These are phyloP conservation scores for Curvularia spicifera DNA, from an alignment of 2,329 filamentous ascomycete genomes.

Conservation along the genomic window DNA sequence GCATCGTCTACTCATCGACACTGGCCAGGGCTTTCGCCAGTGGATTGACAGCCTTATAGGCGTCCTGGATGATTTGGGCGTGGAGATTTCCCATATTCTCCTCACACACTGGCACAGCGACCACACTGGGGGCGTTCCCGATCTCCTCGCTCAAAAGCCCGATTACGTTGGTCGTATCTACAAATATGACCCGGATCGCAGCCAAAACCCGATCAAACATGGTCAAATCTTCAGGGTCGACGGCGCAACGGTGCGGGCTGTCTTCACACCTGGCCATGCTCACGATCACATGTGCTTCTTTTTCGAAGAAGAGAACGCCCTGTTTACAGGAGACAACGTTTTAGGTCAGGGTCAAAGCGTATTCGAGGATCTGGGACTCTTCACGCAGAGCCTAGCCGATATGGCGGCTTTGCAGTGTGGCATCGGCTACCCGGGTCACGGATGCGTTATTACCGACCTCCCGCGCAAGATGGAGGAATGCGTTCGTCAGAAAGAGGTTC, in stretches of 20 bases:
- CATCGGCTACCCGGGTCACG: too few species aligned
- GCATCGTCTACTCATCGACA: constrained; percentile 1
- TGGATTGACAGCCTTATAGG: constrained; percentile 32
- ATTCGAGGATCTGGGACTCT: too few species aligned
- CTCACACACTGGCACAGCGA: constrained; percentile 56
- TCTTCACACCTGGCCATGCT: constrained; percentile 36
- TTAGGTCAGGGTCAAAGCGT: neutral
- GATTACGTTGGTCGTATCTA: constrained; percentile 33
- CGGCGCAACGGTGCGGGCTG: constrained; percentile 49
- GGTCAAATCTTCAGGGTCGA: constrained; percentile 48
- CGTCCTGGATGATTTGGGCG: constrained; percentile 42
- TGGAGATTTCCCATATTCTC: constrained; percentile 48
- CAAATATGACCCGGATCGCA: constrained; percentile 43
- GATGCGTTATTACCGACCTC: too few species aligned
- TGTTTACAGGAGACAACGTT: constrained; percentile 48
- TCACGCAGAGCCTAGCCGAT: too few species aligned
- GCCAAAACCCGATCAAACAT: constrained; percentile 46
- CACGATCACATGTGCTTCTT: constrained; percentile 46
- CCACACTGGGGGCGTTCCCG: constrained; percentile 52
- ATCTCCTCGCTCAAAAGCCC: constrained; percentile 44
- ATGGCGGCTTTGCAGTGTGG: too few species aligned
- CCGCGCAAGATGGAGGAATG: too few species aligned
- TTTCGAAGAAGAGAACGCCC: constrained; percentile 44
- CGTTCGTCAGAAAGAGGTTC: too few species aligned
- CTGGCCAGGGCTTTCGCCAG: neutral